These are phyloP conservation scores for Athelia psychrophila DNA, from an alignment of 1,284 basidiomycete species.

Conservation along the genomic window DNA sequence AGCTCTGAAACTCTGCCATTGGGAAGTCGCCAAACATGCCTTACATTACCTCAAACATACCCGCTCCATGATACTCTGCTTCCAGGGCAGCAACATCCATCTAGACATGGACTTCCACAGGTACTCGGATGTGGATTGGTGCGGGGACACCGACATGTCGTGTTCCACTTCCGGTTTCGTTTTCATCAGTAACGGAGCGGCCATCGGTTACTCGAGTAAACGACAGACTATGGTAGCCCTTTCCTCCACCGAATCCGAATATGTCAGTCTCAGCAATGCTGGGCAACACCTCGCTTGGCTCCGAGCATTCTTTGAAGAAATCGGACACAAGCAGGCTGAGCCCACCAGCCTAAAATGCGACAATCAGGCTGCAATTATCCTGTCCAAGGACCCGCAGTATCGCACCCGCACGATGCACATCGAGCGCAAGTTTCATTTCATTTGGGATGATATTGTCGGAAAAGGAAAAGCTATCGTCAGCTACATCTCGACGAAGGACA, in stretches of 20 bases:
- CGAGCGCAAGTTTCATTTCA: too few relatives aligned
- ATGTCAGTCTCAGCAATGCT: conserved; percentile 26
- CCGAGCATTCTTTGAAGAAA: conserved; percentile 15
- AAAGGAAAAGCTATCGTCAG: too few relatives aligned
- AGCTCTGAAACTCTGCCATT: conserved; percentile 15
- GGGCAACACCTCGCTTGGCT: conserved; percentile 23
- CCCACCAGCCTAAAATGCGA: conserved; percentile 16
- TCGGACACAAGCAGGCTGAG: conserved; percentile 20
- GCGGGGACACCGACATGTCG: too few relatives aligned
- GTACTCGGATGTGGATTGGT: too few relatives aligned
- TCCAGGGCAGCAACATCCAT: too few relatives aligned
- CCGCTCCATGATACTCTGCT: too few relatives aligned
- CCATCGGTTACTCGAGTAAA: too few relatives aligned
- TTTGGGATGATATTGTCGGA: too few relatives aligned
- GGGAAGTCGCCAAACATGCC: conserved; percentile 16
- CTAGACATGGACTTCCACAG: too few relatives aligned
- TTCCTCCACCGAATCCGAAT: conserved; percentile 34
- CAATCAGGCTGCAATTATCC: conserved; percentile 19
- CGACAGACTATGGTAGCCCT: conserved; percentile 27
- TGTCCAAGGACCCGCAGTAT: conserved; percentile 12
- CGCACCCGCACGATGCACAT: conserved; percentile 20
- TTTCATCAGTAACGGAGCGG: conserved; percentile 18
- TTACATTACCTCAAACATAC: conserved; percentile 23
- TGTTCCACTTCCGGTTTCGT: conserved; percentile 16
- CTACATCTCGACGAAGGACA: too few relatives aligned